A percentile compares a stretch with the other conserved stretches of the same genome.
phyloP scores from a whole-genome alignment of 306 rosid species.

The Sesbania bispinosa region DNA sequence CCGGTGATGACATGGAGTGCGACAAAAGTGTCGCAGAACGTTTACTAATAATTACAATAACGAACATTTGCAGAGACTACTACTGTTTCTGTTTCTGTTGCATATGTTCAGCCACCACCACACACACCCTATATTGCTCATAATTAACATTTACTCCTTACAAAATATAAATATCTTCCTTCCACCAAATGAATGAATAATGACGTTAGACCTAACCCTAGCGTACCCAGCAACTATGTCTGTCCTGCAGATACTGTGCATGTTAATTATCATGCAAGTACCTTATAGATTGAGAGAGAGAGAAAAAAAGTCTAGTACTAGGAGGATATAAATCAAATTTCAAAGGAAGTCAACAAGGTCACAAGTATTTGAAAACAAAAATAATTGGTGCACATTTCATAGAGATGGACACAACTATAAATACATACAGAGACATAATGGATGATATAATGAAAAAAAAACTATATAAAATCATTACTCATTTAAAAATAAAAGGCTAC shows the following conservation, averaged over 20 bases:
- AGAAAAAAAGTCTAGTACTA: not conserved
- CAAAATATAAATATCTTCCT: too few relatives aligned
- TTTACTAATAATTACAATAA: conserved; percentile 35
- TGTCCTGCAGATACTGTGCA: conserved; percentile 10
- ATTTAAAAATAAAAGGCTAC: too few relatives aligned
- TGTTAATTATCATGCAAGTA: conserved; percentile 18
- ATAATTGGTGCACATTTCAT: too few relatives aligned
- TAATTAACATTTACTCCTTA: too few relatives aligned
- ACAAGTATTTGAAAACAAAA: too few relatives aligned
- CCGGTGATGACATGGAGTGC: conserved; percentile 32
- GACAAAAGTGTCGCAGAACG: conserved; percentile 38
- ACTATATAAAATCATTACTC: too few relatives aligned
- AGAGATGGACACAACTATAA: too few relatives aligned
- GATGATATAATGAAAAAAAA: too few relatives aligned
- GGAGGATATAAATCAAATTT: not conserved
- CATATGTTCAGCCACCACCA: not conserved
- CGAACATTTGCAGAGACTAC: conserved; percentile 29
- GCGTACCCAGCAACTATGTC: not conserved
- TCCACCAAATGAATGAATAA: conserved; percentile 1
- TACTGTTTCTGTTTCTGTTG: conserved; percentile 28
- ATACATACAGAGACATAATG: too few relatives aligned
- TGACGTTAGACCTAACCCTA: conserved; percentile 27
- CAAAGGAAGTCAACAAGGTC: not conserved
- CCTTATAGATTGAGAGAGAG: not conserved
- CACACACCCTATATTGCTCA: too few relatives aligned